phyloP scores from a whole-genome alignment of 225 moss, liverwort and hornwort genomes.

The Asterella californica region DNA sequence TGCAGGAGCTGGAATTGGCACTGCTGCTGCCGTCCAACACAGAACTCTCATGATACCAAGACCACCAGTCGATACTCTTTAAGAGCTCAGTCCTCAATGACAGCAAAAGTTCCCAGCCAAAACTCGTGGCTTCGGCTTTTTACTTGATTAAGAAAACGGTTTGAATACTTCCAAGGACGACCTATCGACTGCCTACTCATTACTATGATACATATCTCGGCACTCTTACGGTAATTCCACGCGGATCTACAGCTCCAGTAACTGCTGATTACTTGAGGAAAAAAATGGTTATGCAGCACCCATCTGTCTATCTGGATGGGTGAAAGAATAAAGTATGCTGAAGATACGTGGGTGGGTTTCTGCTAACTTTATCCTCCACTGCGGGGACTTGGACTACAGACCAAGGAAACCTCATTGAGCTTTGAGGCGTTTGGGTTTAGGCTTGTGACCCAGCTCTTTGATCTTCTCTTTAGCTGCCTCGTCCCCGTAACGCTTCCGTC shows the following conservation, averaged over 20 bases:
- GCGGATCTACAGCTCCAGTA: not conserved
- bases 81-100: no score
- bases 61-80: no score
- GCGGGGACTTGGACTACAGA: not conserved
- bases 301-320: not conserved
- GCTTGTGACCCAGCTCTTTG: constrained; percentile 30
- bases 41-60: no score
- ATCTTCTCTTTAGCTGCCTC: constrained; percentile 49
- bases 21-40: no score
- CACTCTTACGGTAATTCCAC: not conserved
- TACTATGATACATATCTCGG: not conserved
- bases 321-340: not conserved
- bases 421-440: constrained; percentile 33
- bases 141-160: not conserved
- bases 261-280: not conserved
- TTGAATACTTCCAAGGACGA: not conserved
- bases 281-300: not conserved
- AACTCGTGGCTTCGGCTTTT: no score
- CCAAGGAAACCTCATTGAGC: not conserved
- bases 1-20: no score
- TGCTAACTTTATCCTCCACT: not conserved
- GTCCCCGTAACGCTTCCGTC: constrained; percentile 74
- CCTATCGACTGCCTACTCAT: not conserved
- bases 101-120: no score
- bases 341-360: not conserved